Evolutionary conservation across 768 basidiomycete genomes (phyloP).

Genomic region (Psilocybe subaeruginosa): DNA sequence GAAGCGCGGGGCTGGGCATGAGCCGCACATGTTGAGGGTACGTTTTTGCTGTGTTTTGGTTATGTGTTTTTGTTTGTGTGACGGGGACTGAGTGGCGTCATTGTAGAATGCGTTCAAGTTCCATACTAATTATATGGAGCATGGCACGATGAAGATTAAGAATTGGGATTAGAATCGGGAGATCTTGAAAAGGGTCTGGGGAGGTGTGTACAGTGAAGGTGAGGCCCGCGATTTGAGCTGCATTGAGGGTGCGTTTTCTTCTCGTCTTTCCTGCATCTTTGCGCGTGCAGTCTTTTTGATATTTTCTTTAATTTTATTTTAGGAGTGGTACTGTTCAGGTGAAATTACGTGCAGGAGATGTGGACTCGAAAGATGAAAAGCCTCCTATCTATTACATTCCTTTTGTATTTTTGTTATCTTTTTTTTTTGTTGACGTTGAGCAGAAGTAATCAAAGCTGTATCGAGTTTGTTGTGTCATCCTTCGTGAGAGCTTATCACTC

Average conservation of each 20-base stretch:
- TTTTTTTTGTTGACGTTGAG: neutral
- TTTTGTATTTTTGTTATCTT: neutral
- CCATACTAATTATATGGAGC: slow-evolving; percentile 36
- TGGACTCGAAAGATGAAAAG: no score
- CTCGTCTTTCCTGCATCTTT: no score
- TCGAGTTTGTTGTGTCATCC: no score
- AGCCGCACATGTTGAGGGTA: slow-evolving; percentile 51
- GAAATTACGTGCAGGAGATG: no score
- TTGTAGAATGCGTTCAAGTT: slow-evolving; percentile 38
- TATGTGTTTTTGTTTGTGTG: neutral
- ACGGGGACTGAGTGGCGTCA: neutral
- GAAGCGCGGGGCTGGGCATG: slow-evolving; percentile 45
- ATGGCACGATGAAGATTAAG: slow-evolving; percentile 42
- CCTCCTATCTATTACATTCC: no score
- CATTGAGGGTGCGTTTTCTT: no score
- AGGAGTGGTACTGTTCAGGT: no score
- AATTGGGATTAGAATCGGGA: slow-evolving; percentile 34
- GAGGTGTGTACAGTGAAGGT: neutral
- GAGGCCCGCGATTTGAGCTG: neutral
- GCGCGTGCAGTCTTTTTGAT: no score
- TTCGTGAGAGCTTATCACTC: no score
- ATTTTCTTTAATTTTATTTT: no score
- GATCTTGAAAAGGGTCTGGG: no score
- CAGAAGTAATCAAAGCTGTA: no score
- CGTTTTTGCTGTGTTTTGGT: slow-evolving; percentile 11